Evolutionary conservation across 371 early-diverging fungal species (phyloP).

Genomic region (Mucor saturninus): DNA sequence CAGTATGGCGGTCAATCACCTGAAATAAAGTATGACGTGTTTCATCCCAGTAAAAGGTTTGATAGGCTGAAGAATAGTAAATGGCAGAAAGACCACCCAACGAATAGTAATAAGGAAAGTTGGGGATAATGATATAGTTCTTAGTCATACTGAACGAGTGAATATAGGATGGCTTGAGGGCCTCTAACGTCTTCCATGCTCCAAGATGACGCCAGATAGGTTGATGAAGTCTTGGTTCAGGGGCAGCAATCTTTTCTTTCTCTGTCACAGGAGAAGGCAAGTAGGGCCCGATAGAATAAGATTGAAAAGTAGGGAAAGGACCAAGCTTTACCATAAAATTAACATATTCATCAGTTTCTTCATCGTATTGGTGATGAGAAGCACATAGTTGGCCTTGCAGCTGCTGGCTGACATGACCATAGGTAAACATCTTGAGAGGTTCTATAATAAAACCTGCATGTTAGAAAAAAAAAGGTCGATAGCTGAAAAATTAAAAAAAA

Average conservation of each 20-base stretch:
- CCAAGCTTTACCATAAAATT: conserved; percentile 55
- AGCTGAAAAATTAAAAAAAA: background rate
- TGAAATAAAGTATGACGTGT: conserved; percentile 58
- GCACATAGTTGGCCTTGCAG: conserved; percentile 56
- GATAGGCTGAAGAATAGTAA: conserved; percentile 61
- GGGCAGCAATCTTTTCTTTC: conserved; percentile 25
- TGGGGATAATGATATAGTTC: conserved; percentile 66
- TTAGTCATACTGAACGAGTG: conserved; percentile 69
- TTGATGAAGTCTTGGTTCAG: conserved; percentile 34
- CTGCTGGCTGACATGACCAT: conserved; percentile 51
- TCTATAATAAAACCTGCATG: conserved; percentile 26
- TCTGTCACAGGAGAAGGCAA: conserved; percentile 20
- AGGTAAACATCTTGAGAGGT: conserved; percentile 56
- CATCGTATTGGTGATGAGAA: conserved; percentile 58
- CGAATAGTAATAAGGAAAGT: conserved; percentile 64
- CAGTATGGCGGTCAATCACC: conserved; percentile 58
- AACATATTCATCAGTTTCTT: conserved; percentile 52
- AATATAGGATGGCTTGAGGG: conserved; percentile 58
- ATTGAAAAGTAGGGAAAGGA: conserved; percentile 50
- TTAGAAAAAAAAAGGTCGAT: too few species aligned
- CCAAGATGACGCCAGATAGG: conserved; percentile 55
- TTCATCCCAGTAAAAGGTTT: conserved; percentile 63
- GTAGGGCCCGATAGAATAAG: conserved; percentile 38
- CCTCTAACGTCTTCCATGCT: conserved; percentile 46
- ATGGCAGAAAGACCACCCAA: conserved; percentile 62